phyloP scores from a whole-genome alignment of 345 rosid genomes.

The Erysimum cheiranthoides region DNA sequence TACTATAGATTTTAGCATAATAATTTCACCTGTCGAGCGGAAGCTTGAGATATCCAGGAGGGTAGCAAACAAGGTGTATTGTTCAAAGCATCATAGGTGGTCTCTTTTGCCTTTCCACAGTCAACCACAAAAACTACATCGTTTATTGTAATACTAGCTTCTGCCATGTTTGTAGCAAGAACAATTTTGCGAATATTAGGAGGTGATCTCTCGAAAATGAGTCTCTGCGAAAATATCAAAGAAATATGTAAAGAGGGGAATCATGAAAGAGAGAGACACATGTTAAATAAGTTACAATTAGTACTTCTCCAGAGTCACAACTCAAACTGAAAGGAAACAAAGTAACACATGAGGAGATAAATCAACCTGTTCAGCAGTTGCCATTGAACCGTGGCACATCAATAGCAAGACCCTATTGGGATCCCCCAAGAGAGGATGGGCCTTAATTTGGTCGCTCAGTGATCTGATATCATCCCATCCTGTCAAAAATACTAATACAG shows the following conservation, averaged over 20 bases:
- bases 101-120: slow-evolving; percentile 99
- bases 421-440: slow-evolving; percentile 97
- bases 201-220: slow-evolving; percentile 85
- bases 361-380: slow-evolving; percentile 90
- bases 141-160: slow-evolving; percentile 96
- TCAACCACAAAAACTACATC: slow-evolving; percentile 95
- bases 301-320: neutral
- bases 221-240: slow-evolving; percentile 62
- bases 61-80: slow-evolving; percentile 99
- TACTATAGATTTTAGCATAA: slow-evolving; percentile 7
- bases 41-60: slow-evolving; percentile 97
- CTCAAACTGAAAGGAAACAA: slow-evolving; percentile 25
- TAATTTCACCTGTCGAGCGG: slow-evolving; percentile 77
- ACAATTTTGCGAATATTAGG: slow-evolving; percentile 83
- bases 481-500: slow-evolving; percentile 95
- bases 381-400: slow-evolving; percentile 98
- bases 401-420: slow-evolving; percentile 91
- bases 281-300: neutral
- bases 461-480: slow-evolving; percentile 99
- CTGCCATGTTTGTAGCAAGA: slow-evolving; percentile 99
- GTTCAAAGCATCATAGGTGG: slow-evolving; percentile 98
- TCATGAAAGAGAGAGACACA: slow-evolving; percentile 13
- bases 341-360: slow-evolving; percentile 15
- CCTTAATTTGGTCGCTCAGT: slow-evolving; percentile 89
- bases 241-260: slow-evolving; percentile 13